Base-by-base conservation (phyloP, 495 filamentous ascomycete species). In the Talaromyces proteolyticus region DNA sequence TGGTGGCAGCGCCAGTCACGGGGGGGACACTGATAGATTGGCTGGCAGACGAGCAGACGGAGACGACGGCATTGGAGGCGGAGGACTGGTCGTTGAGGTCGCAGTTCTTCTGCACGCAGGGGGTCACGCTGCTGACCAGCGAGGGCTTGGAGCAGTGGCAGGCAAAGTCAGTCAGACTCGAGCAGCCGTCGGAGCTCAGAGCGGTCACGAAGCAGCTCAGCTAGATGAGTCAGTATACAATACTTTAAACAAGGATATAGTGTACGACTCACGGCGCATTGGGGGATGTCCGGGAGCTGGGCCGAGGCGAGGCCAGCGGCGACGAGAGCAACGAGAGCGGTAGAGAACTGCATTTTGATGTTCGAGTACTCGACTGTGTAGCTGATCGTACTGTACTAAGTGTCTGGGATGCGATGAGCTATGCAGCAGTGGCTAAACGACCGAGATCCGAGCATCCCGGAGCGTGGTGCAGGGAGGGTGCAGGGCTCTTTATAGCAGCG, bases 141-240 rank as follows among this genome's bases (percentile, higher is more conserved):
- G 56, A 44, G 40, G 68, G 54, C 57, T 75, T 74, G 56, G 68
- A 59, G 59, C 75, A 78, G 60, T 78, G 75, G 59, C 75, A 78
- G 47, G 65, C 64, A 52, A 78, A 78, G 60, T 78, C 73, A 39
- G 61, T 67, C 38, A 77, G 51, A 19, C 26, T 16, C 14, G 61
- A 54, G 62, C 75, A 78, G 47, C 73, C 73, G 54, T 77, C 73
- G 34, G 37, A 53, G 34, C 52, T 49, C 42, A 78, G 58, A 37
- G 66, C 63, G 18, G 37, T 44, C 49, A 76, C 22, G 52, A 76
- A 72, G 60, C 75, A 78, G 54, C 54, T 54, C 17, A 76, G 49
- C 73, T 76, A n/a, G n/a, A n/a, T n/a, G n/a, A n/a, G n/a, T n/a
- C n/a, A n/a, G n/a, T 29, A n/a, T 24, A 8, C n/a, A 18, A 0